A percentile compares a stretch with the other conserved stretches of the same genome.
Evolutionary conservation across 345 rosid species (phyloP).

Genomic region (Salix koriyanagi): DNA sequence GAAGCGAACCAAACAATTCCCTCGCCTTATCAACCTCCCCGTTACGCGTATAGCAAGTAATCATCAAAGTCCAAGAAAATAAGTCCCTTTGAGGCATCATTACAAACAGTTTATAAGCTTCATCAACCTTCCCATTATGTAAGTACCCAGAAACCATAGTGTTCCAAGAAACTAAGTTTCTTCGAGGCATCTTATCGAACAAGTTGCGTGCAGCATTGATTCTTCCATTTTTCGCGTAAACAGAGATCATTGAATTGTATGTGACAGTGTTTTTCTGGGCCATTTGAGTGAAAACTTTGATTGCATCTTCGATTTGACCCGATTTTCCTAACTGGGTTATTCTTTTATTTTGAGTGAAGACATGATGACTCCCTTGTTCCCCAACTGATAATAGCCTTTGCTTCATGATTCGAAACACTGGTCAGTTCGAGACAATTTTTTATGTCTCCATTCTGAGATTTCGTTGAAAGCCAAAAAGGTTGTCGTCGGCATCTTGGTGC

Average conservation of each 20-base stretch:
- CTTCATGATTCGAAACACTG: background rate
- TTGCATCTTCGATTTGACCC: conserved; percentile 36
- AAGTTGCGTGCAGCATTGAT: conserved; percentile 22
- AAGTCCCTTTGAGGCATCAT: conserved; percentile 30
- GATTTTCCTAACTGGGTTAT: conserved; percentile 34
- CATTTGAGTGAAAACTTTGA: conserved; percentile 34
- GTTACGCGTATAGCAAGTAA: conserved; percentile 29
- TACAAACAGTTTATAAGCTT: conserved; percentile 30
- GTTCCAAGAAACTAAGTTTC: conserved; percentile 41
- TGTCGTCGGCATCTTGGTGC: background rate
- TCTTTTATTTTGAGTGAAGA: conserved; percentile 24
- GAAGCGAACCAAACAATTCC: conserved; percentile 33
- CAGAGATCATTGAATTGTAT: conserved; percentile 44
- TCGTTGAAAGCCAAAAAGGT: background rate
- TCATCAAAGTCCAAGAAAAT: conserved; percentile 35
- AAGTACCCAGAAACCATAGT: conserved; percentile 33
- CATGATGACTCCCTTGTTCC: background rate
- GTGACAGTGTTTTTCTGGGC: conserved; percentile 30
- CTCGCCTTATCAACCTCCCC: conserved; percentile 36
- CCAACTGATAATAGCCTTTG: background rate
- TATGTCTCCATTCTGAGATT: background rate
- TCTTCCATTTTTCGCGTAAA: conserved; percentile 33
- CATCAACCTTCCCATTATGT: conserved; percentile 13
- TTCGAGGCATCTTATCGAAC: conserved; percentile 32
- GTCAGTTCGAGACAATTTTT: background rate